These are phyloP conservation scores for Eutrema yunnanense DNA, from an alignment of 345 rosid genomes.

Conservation along the genomic window DNA sequence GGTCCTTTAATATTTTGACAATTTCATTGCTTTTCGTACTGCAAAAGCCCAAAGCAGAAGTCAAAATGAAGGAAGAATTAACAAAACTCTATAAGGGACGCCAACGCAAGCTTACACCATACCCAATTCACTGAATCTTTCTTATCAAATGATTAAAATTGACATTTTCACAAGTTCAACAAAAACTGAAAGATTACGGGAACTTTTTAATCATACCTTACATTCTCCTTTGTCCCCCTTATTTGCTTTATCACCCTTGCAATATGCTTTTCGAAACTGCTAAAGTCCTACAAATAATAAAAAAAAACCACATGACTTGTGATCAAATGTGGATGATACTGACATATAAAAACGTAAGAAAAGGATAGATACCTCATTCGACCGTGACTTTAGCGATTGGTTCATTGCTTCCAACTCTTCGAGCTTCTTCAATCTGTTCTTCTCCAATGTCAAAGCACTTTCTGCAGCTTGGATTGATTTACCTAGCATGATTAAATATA, in stretches of 20 bases:
- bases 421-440: conserved; percentile 58
- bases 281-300: conserved; percentile 46
- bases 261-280: conserved; percentile 53
- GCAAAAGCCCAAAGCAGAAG: conserved; percentile 28
- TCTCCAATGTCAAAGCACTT: conserved; percentile 61
- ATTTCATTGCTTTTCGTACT: conserved; percentile 70
- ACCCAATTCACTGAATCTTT: not conserved
- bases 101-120: not conserved
- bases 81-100: not conserved
- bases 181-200: conserved; percentile 7
- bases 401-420: conserved; percentile 48
- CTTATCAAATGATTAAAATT: not conserved
- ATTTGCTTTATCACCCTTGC: conserved; percentile 61
- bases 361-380: conserved; percentile 44
- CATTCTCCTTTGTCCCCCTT: conserved; percentile 58
- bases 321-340: conserved; percentile 2
- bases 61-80: not conserved
- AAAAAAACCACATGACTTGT: conserved; percentile 1
- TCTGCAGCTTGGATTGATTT: conserved; percentile 57
- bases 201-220: conserved; percentile 45
- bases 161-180: not conserved
- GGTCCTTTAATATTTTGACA: conserved; percentile 55
- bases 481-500: conserved; percentile 30
- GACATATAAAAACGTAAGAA: not conserved
- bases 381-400: conserved; percentile 34